Evolutionary conservation across 2,329 filamentous ascomycete species (phyloP).

Genomic region (Rutstroemia sp.): DNA sequence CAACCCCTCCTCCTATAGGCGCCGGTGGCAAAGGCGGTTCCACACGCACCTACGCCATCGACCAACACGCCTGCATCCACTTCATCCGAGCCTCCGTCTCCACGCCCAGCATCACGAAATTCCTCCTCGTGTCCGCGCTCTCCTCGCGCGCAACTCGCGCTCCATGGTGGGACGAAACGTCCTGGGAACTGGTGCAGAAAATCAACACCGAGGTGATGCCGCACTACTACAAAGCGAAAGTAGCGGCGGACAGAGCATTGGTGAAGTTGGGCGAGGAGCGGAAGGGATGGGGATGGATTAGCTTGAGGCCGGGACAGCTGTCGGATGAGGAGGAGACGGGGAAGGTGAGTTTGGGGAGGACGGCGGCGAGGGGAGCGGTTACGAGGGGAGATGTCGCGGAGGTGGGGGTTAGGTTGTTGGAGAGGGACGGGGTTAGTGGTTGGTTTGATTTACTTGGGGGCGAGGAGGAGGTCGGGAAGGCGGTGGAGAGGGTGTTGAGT

Average conservation of each 20-base stretch:
- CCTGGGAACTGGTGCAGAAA: slow-evolving; percentile 35
- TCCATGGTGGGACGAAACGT: slow-evolving; percentile 47
- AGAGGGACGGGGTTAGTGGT: slow-evolving; percentile 36
- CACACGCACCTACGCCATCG: slow-evolving; percentile 49
- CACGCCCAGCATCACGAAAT: slow-evolving; percentile 48
- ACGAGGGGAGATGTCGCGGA: slow-evolving; percentile 54
- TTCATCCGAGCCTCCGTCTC: slow-evolving; percentile 53
- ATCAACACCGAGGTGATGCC: slow-evolving; percentile 38
- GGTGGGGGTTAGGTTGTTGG: slow-evolving; percentile 47
- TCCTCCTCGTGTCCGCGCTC: slow-evolving; percentile 58
- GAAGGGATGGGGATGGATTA: slow-evolving; percentile 35
- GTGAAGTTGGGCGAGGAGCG: slow-evolving; percentile 40
- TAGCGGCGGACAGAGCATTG: slow-evolving; percentile 51
- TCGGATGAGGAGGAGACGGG: slow-evolving; percentile 41
- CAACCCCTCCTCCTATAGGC: slow-evolving; percentile 28
- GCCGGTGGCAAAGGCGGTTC: slow-evolving; percentile 53
- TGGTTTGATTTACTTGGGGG: slow-evolving; percentile 53
- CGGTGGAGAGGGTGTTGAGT: slow-evolving; percentile 30
- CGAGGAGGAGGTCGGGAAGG: slow-evolving; percentile 39
- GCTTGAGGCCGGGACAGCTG: slow-evolving; percentile 46
- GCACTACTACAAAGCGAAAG: slow-evolving; percentile 53
- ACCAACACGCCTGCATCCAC: slow-evolving; percentile 55
- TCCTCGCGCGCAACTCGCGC: slow-evolving; percentile 45
- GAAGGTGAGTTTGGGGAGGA: slow-evolving; percentile 35
- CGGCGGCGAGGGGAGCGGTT: slow-evolving; percentile 31